Percentiles rank a stretch among this genome's conserved stretches.
Evolutionary conservation across 257 asterid genomes (phyloP).

Genomic region (Salvia miltiorrhiza): DNA sequence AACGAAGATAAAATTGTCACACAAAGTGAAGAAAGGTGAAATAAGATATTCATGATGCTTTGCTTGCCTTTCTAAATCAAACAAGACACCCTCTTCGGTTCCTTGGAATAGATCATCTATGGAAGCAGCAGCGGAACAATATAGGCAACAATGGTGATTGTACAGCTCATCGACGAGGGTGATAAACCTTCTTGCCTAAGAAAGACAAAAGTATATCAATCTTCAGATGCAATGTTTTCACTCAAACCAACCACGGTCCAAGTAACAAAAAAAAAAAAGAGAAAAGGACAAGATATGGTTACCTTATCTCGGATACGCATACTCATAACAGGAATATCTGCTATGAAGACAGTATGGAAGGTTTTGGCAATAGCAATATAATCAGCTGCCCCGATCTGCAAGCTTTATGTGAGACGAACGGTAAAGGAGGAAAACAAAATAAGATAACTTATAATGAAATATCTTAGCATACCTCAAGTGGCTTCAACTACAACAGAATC

Average conservation of each 20-base stretch:
- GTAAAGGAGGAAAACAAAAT: neutral
- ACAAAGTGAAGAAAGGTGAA: neutral
- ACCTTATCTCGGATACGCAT: constrained; percentile 99
- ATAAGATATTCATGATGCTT: neutral
- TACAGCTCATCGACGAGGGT: constrained; percentile 92
- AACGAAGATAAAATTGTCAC: neutral
- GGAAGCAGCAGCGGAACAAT: constrained; percentile 72
- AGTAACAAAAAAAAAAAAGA: neutral
- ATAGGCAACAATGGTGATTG: constrained; percentile 89
- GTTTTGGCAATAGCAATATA: constrained; percentile 80
- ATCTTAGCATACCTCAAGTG: too few relatives aligned
- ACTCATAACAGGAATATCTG: constrained; percentile 90
- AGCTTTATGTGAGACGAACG: constrained; percentile 15
- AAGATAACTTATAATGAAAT: neutral
- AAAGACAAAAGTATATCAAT: neutral
- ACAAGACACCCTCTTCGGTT: constrained; percentile 85
- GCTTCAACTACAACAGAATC: neutral
- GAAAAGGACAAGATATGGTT: constrained; percentile 10
- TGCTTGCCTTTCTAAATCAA: constrained; percentile 86
- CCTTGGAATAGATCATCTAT: constrained; percentile 93
- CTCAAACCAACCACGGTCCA: neutral
- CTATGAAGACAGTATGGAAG: constrained; percentile 82
- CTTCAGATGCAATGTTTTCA: neutral
- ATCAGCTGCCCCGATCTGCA: constrained; percentile 97
- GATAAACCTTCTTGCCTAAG: constrained; percentile 95